These are phyloP conservation scores for Platanthera guangdongensis DNA, from an alignment of 106 monocot genomes.

Conservation along the genomic window DNA sequence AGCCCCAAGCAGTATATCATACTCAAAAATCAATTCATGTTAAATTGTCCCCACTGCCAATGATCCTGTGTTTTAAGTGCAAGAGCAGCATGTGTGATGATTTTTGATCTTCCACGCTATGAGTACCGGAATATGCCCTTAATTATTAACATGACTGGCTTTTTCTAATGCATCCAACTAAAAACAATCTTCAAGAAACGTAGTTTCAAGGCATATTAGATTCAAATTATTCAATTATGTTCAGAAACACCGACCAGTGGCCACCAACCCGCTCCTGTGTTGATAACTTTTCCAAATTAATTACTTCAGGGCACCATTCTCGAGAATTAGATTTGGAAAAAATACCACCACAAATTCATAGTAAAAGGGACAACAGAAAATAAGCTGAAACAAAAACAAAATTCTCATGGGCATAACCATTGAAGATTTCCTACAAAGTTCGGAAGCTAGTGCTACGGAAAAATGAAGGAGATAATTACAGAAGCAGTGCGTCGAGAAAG, in stretches of 20 bases:
- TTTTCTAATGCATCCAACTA: not conserved
- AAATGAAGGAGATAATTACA: conserved; percentile 9
- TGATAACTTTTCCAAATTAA: not conserved
- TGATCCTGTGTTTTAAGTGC: not conserved
- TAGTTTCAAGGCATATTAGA: not conserved
- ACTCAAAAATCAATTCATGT: not conserved
- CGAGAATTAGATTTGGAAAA: not conserved
- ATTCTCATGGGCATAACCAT: not conserved
- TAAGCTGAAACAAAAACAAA: not conserved
- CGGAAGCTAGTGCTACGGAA: not conserved
- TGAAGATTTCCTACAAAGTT: not conserved
- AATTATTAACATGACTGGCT: not conserved
- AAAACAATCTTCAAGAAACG: not conserved
- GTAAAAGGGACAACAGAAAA: not conserved
- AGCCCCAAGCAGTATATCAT: not conserved
- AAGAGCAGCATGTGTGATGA: not conserved
- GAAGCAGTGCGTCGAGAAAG: conserved; percentile 20
- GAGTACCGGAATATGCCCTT: not conserved
- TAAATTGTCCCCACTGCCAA: not conserved
- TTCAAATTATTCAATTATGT: not conserved
- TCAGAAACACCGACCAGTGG: not conserved
- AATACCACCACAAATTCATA: not conserved
- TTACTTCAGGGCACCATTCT: not conserved
- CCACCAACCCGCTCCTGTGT: not conserved
- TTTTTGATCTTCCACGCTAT: not conserved